Evolutionary conservation across 192 early-diverging fungal genomes (phyloP).

Genomic region (Mortierella hygrophila): DNA sequence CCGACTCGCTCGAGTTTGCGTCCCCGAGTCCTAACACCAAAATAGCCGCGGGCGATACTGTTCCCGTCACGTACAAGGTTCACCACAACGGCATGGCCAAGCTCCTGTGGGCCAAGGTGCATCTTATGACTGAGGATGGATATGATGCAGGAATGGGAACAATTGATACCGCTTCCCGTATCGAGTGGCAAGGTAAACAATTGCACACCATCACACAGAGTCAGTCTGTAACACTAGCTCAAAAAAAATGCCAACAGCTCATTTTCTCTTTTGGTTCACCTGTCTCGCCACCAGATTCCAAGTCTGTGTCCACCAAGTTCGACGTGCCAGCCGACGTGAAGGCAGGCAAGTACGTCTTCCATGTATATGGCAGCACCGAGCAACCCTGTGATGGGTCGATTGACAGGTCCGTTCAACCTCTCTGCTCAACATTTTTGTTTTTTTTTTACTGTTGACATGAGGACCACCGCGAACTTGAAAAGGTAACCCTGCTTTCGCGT

Average conservation of each 20-base stretch:
- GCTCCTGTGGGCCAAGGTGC: conserved; percentile 38
- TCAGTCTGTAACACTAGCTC: no score
- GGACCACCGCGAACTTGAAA: background rate
- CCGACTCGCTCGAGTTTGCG: conserved; percentile 30
- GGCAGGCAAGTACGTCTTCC: conserved; percentile 30
- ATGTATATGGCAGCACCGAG: conserved; percentile 36
- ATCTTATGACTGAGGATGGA: conserved; percentile 39
- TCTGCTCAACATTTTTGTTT: background rate
- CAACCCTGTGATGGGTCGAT: conserved; percentile 41
- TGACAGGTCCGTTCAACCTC: conserved; percentile 17
- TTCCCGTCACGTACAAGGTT: conserved; percentile 31
- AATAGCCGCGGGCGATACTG: conserved; percentile 1
- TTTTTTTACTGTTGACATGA: background rate
- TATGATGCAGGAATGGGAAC: conserved; percentile 35
- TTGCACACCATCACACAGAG: background rate
- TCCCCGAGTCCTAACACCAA: conserved; percentile 24
- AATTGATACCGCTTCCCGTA: conserved; percentile 8
- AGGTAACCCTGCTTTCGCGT: background rate
- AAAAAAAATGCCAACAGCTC: no score
- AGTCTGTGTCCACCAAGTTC: conserved; percentile 2
- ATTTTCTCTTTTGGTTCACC: background rate
- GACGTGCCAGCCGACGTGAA: conserved; percentile 18
- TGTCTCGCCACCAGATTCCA: conserved; percentile 31
- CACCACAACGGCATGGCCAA: conserved; percentile 40
- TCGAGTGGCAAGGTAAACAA: conserved; percentile 30